Percentiles rank a stretch among this genome's conserved stretches.
These are phyloP conservation scores for Aeschynomene evenia DNA, from an alignment of 306 rosid genomes.

Conservation along the genomic window DNA sequence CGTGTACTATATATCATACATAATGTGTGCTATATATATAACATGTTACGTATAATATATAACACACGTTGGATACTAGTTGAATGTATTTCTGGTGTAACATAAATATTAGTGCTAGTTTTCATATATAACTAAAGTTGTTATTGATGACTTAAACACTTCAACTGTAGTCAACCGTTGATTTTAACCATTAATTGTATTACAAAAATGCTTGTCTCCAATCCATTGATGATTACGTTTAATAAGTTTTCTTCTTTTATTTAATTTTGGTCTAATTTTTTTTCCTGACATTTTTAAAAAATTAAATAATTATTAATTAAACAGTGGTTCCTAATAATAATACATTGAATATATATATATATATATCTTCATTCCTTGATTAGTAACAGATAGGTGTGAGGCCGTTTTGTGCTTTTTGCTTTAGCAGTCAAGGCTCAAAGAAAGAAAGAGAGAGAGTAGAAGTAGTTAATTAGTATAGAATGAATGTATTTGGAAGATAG, in stretches of 20 bases:
- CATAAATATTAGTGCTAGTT: no score
- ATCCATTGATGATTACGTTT: background rate
- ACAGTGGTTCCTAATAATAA: background rate
- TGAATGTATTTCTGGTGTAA: no score
- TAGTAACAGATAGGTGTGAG: constrained; percentile 55
- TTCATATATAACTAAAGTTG: no score
- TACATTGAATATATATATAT: no score
- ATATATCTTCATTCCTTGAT: no score
- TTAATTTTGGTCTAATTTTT: background rate
- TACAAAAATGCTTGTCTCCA: background rate
- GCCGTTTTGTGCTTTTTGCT: constrained; percentile 69
- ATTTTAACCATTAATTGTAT: background rate
- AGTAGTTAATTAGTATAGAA: constrained; percentile 19
- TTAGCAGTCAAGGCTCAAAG: constrained; percentile 72
- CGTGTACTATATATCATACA: no score
- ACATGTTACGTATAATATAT: no score
- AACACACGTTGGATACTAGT: no score
- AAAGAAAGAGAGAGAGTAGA: no score
- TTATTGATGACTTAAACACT: background rate
- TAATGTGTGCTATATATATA: no score
- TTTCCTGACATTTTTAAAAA: background rate
- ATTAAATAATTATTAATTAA: background rate
- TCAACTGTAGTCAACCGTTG: background rate
- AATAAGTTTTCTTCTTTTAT: no score
- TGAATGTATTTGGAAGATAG: background rate